Conservation (phyloP, 805 yeast species). For the Starmerella etchellsii region DNA sequence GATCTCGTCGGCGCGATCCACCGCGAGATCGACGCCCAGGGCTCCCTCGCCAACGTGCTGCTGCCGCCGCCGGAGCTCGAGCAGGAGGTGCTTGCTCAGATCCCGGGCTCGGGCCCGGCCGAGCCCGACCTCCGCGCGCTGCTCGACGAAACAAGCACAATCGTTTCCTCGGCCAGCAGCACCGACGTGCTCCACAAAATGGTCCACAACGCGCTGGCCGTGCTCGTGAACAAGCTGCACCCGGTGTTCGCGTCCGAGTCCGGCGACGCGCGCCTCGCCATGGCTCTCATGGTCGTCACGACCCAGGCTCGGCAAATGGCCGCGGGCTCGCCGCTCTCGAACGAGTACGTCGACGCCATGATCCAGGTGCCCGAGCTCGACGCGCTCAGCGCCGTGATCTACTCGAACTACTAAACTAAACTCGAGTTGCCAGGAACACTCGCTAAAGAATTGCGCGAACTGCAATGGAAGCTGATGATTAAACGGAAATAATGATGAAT, state of each 20-base stretch:
- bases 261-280: conserved; percentile 43
- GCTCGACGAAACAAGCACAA: conserved; percentile 35
- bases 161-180: conserved; percentile 32
- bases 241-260: conserved; percentile 21
- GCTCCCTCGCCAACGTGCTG: conserved; percentile 23
- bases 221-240: conserved; percentile 33
- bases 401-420: conserved; percentile 47
- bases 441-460: too few relatives aligned
- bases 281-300: conserved; percentile 53
- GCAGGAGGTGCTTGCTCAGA: conserved; percentile 42
- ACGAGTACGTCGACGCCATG: conserved; percentile 37
- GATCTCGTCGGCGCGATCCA: conserved; percentile 27
- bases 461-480: too few relatives aligned
- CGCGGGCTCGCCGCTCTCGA: conserved; percentile 31
- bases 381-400: conserved; percentile 80
- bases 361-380: conserved; percentile 52
- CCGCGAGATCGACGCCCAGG: conserved; percentile 26
- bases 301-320: conserved; percentile 49
- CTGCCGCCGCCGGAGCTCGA: conserved; percentile 44
- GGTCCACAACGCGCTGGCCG: conserved; percentile 34
- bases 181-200: conserved; percentile 29
- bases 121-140: conserved; percentile 25
- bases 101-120: conserved; percentile 19
- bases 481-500: too few relatives aligned
- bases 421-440: too few relatives aligned